These are phyloP conservation scores for Amaranthus palmeri DNA, from an alignment of 148 eudicot species.

Conservation along the genomic window DNA sequence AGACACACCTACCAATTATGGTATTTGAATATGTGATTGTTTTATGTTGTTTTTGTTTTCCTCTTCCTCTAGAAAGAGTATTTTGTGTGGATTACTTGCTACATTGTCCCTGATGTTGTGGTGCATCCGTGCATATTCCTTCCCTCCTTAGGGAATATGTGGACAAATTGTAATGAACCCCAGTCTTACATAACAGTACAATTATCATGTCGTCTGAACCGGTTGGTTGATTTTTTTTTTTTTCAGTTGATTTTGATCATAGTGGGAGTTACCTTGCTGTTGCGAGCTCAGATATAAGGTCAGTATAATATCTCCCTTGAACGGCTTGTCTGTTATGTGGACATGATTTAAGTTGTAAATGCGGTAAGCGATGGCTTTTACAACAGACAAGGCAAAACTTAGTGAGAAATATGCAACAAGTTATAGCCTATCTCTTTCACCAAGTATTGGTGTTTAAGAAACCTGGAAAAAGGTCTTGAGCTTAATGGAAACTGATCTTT, in stretches of 20 bases:
- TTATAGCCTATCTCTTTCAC: no score
- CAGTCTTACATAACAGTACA: no score
- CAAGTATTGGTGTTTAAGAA: no score
- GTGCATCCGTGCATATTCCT: no score
- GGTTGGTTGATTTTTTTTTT: not conserved
- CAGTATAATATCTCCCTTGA: not conserved
- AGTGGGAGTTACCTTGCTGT: conserved; percentile 93
- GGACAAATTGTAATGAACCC: not conserved
- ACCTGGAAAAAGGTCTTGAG: no score
- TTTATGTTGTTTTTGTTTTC: no score
- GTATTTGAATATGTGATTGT: conserved; percentile 26
- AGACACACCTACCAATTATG: conserved; percentile 71
- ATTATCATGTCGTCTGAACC: not conserved
- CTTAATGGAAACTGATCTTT: no score
- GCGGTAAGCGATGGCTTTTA: no score
- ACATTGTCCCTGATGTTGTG: no score
- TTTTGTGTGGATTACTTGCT: not conserved
- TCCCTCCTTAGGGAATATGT: not conserved
- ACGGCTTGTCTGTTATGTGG: not conserved
- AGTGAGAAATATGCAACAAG: no score
- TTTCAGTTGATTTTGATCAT: conserved; percentile 91
- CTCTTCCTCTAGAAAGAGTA: not conserved
- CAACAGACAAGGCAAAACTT: no score
- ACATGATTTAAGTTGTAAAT: not conserved
- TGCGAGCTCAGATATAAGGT: conserved; percentile 91